Base-by-base conservation (phyloP, 2,329 filamentous ascomycete species). In the Davidsoniella virescens region DNA sequence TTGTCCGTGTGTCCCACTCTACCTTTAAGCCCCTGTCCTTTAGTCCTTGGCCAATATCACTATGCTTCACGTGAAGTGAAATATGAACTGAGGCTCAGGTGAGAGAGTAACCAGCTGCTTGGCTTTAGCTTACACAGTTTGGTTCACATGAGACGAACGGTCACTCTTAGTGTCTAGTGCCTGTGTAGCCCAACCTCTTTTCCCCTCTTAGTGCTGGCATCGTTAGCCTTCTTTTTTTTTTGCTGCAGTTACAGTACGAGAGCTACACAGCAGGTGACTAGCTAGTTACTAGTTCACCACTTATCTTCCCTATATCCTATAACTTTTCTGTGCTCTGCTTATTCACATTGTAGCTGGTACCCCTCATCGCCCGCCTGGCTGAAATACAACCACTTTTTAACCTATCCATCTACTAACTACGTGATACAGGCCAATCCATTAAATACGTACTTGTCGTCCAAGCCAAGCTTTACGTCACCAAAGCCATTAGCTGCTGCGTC, bases 401-500 rank as follows among this genome's bases (percentile, higher is more conserved):
- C 12, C 20, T 16, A 44, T 16, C 14, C 42, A 55, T 64, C 72
- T 75, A 70, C 77, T 68, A 65, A 65, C 61, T 62, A 57, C 62
- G 64, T 64, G 64, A 52, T 38, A 62, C 59, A 83, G 78, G 92
- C 90, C 57, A 98, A 98, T 65, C 92, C 92, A 50, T 70, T 98
- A 55, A 95, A 96, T 66, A 98, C 92, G 44, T 95, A 93, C 62
- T 75, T 98, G 52, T 84, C 82, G 51, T 93, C 87, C 26, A 90
- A 93, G 63, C 88, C 92, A 41, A 77, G 77, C 48, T 98, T 95
- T 66, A 90, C 90, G 29, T 95, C 88, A 43, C 92, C 92, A 41
- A 80, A 90, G 63, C 92, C 92, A 3, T 69, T 98, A 53, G 92
- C 92, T 44, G 92, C 92, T 43, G 81, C 87, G 51, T 90, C 87